Conservation (phyloP, 768 basidiomycete genomes). For the Hygrophorus russula region DNA sequence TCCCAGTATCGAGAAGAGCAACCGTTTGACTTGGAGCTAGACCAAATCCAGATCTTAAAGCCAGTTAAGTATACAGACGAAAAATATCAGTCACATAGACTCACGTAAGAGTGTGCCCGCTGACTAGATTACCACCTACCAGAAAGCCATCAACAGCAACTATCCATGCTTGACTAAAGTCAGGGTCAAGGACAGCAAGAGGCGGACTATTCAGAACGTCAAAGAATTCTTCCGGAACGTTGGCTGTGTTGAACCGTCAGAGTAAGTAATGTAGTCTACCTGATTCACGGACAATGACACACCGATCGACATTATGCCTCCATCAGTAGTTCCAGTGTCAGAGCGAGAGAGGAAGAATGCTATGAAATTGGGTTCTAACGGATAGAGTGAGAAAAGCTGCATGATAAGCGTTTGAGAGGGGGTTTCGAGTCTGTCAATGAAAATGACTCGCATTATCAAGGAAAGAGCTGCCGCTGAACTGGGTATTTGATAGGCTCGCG, state of each 20-base stretch:
- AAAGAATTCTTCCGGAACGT: slow-evolving; percentile 1
- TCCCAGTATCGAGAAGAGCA: background rate
- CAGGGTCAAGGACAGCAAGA: background rate
- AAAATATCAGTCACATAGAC: background rate
- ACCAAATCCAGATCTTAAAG: too few species aligned
- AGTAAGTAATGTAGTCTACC: background rate
- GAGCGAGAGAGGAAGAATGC: background rate
- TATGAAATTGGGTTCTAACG: background rate
- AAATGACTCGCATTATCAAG: too few species aligned
- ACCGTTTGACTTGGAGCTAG: background rate
- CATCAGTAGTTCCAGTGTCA: background rate
- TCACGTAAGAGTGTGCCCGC: background rate
- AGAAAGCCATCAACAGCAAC: background rate
- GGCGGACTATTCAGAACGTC: background rate
- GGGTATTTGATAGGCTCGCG: too few species aligned
- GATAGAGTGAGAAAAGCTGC: background rate
- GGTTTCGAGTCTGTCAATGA: too few species aligned
- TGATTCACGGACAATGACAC: background rate
- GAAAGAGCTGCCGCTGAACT: too few species aligned
- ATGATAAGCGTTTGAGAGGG: background rate
- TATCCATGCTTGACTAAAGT: background rate
- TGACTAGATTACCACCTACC: background rate
- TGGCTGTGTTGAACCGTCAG: background rate
- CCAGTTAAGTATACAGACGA: background rate
- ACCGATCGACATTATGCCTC: slow-evolving; percentile 1